These are phyloP conservation scores for Dictyostelium brefeldianum DNA, from an alignment of 78 protist species.

Conservation along the genomic window DNA sequence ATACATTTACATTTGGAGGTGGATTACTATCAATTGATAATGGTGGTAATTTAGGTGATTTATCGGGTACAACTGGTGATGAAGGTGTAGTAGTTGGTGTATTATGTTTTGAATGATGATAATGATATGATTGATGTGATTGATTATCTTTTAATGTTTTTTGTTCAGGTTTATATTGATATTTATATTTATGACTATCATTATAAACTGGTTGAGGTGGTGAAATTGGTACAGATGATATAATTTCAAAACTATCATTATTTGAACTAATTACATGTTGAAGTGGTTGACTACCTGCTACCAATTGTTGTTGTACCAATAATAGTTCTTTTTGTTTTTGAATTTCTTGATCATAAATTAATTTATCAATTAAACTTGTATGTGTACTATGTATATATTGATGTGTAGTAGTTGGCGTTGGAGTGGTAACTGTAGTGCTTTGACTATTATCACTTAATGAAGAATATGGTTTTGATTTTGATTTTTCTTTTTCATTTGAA, in stretches of 20 bases:
- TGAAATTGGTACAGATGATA: background rate
- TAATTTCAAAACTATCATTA: background rate
- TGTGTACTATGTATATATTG: no score
- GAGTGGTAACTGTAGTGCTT: background rate
- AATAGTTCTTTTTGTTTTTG: background rate
- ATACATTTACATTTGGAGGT: no score
- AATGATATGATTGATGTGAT: background rate
- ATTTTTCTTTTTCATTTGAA: background rate
- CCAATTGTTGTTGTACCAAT: background rate
- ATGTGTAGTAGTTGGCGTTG: background rate
- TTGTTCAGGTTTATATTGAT: conserved; percentile 3
- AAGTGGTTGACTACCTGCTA: background rate
- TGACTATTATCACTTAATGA: background rate
- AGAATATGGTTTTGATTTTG: conserved; percentile 10
- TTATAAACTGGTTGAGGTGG: background rate
- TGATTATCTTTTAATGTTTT: conserved; percentile 1
- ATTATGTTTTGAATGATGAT: conserved; percentile 1
- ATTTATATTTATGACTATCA: background rate
- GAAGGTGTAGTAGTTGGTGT: background rate
- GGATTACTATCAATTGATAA: no score
- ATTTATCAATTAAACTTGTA: background rate
- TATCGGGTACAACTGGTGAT: no score
- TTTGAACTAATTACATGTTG: background rate
- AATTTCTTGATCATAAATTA: background rate
- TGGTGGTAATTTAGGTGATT: no score